phyloP scores from a whole-genome alignment of 2,329 filamentous ascomycete species.

The Talaromyces rugulosus region DNA sequence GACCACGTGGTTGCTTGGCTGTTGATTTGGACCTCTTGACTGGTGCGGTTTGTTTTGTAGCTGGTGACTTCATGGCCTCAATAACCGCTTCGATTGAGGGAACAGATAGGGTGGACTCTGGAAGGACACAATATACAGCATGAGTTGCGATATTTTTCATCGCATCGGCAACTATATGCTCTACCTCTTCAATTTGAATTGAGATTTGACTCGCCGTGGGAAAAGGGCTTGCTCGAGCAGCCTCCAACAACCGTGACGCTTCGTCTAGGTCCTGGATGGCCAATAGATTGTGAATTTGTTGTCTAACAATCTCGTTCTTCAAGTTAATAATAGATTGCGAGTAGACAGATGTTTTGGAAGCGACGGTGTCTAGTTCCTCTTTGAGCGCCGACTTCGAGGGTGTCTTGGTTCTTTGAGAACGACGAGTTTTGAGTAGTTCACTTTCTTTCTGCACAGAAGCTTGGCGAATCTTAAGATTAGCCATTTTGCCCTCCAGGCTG shows the following conservation, averaged over 20 bases:
- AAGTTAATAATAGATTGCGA: conserved; percentile 40
- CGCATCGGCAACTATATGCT: conserved; percentile 35
- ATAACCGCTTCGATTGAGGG: conserved; percentile 55
- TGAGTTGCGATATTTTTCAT: conserved; percentile 62
- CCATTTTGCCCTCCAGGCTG: conserved; percentile 40
- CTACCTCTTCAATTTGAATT: conserved; percentile 32
- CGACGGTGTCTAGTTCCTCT: conserved; percentile 12
- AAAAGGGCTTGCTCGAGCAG: conserved; percentile 28
- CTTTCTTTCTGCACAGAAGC: conserved; percentile 3
- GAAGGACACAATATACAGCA: conserved; percentile 81
- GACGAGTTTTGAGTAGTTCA: conserved; percentile 19
- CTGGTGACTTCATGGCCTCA: conserved; percentile 29
- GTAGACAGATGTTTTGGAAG: conserved; percentile 23
- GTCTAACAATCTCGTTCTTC: conserved; percentile 47
- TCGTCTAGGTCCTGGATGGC: conserved; percentile 50
- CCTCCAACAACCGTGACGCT: conserved; percentile 51
- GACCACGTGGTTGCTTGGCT: conserved; percentile 22
- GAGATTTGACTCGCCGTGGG: conserved; percentile 61
- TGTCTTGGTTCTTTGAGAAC: conserved; percentile 29
- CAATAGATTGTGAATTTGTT: conserved; percentile 48
- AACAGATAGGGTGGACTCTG: conserved; percentile 88
- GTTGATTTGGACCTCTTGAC: conserved; percentile 25
- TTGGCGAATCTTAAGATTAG: conserved; percentile 34
- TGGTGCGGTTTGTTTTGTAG: conserved; percentile 19
- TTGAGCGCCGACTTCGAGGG: conserved; percentile 17